Conservation (phyloP, 129 eudicot species). For the Centrapalus pauciflorus region DNA sequence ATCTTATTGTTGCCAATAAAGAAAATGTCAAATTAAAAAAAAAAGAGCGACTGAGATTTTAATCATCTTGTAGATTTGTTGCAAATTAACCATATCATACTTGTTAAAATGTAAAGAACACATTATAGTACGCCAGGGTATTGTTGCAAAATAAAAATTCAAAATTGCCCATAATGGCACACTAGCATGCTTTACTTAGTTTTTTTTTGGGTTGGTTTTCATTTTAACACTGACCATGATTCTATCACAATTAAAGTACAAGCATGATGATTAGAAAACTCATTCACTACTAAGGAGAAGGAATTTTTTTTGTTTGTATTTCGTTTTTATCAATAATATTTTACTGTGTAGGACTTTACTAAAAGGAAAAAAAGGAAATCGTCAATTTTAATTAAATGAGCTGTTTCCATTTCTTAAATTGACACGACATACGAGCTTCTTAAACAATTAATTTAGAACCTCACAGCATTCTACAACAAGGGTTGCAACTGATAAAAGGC, state of each 20-base stretch:
- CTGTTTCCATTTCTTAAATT: not conserved
- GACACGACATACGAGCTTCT: not conserved
- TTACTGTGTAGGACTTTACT: no score
- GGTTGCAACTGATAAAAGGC: not conserved
- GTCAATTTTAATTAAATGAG: not conserved
- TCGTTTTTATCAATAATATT: no score
- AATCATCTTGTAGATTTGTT: not conserved
- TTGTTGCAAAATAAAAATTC: not conserved
- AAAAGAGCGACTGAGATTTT: not conserved
- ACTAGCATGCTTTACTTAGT: not conserved
- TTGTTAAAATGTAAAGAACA: slow-evolving; percentile 7
- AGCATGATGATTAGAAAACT: not conserved
- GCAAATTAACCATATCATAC: not conserved
- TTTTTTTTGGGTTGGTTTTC: not conserved
- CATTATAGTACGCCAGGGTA: not conserved
- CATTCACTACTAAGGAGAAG: not conserved
- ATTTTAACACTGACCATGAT: not conserved
- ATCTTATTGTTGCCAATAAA: not conserved
- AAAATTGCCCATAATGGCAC: not conserved
- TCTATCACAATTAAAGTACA: not conserved
- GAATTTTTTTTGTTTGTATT: no score
- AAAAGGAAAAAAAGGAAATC: not conserved
- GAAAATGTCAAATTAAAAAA: not conserved
- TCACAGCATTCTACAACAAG: not conserved
- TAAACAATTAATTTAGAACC: not conserved